A percentile compares a stretch with the other conserved stretches of the same genome.
phyloP scores from a whole-genome alignment of 73 alveolate species.

The Tetrahymena malaccensis region DNA sequence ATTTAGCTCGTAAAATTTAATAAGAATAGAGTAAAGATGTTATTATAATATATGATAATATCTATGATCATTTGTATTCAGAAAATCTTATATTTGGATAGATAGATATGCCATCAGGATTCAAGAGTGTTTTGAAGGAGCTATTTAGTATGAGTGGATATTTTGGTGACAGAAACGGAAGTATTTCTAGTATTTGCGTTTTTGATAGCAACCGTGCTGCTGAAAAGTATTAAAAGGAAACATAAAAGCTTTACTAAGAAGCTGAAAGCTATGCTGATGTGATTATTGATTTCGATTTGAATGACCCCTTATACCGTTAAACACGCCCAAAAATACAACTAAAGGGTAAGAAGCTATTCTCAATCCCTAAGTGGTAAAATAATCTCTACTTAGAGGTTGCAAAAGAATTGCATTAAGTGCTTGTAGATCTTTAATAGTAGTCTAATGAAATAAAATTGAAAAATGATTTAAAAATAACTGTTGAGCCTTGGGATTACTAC shows the following conservation, averaged over 20 bases:
- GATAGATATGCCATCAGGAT: background rate
- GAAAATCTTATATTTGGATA: background rate
- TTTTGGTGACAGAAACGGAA: background rate
- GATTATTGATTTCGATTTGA: background rate
- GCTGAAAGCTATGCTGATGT: background rate
- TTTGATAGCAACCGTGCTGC: background rate
- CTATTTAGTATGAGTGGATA: background rate
- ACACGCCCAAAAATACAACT: background rate
- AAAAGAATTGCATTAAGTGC: background rate
- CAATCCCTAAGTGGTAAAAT: background rate
- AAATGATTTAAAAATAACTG: background rate
- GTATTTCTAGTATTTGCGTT: background rate
- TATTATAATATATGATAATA: background rate
- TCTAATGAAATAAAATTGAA: background rate
- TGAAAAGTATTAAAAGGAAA: background rate
- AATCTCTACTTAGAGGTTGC: background rate
- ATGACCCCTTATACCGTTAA: background rate
- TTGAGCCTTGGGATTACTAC: background rate
- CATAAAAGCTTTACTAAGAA: background rate
- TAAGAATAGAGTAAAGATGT: background rate
- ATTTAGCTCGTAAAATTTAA: background rate
- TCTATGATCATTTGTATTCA: background rate
- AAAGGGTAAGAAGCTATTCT: background rate
- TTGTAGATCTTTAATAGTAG: background rate
- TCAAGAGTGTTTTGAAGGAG: background rate